Conservation (phyloP, 305 asterid genomes). For the Euphrasia arctica region DNA sequence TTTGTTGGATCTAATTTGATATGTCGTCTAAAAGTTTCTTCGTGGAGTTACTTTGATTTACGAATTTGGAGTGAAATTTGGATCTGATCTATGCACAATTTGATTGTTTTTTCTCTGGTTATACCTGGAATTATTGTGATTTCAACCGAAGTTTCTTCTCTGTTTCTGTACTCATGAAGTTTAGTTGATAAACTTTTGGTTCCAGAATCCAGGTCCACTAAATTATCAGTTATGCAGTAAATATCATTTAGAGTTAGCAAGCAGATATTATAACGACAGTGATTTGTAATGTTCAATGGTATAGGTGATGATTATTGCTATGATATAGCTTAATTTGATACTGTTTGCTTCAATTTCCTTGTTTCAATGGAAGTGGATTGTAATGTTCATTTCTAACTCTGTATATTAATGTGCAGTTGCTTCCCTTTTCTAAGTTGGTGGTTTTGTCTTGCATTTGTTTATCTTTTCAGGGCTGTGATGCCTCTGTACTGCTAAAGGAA, state of each 20-base stretch:
- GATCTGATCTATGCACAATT: neutral
- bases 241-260: neutral
- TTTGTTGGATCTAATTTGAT: neutral
- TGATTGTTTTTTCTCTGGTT: neutral
- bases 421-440: neutral
- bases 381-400: neutral
- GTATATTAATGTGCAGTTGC: neutral
- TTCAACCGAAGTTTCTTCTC: neutral
- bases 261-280: neutral
- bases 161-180: neutral
- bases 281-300: too few species aligned
- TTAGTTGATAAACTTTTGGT: neutral
- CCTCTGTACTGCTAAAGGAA: constrained; percentile 28
- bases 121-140: too few species aligned
- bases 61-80: neutral
- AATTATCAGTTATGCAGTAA: neutral
- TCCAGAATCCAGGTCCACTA: neutral
- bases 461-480: constrained; percentile 40
- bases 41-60: neutral
- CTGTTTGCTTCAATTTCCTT: neutral
- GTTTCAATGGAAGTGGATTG: neutral
- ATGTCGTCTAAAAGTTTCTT: neutral
- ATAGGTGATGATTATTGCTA: neutral
- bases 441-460: neutral
- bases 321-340: neutral